Base-by-base conservation (phyloP, 495 filamentous ascomycete genomes). In the Aspergillus affinis region DNA sequence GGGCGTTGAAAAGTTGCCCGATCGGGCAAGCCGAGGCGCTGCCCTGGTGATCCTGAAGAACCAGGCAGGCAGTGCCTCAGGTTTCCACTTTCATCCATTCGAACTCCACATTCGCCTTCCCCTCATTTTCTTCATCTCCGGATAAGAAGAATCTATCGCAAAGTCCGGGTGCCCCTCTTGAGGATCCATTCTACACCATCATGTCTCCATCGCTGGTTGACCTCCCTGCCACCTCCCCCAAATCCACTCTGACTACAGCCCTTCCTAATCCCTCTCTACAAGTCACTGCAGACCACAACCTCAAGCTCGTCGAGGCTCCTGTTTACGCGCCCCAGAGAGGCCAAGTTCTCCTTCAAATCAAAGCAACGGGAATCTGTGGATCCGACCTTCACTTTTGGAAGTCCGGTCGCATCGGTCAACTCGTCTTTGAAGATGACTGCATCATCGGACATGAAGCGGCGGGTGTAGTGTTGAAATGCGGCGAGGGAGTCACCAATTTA, bases 301-400 rank as follows among this genome's bases (percentile, higher is more conserved):
- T 84, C 30, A 84, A 82, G 58, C 57, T 75, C 48, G 75, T 81
- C 6, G 75, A 83, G 20, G 80, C 79, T 8, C 82, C 82, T 13
- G 72, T 85, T 12, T 74, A 77, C 46, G 74, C 74, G 20, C 81
- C 82, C 0, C 59, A 71, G 8, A 64, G 58, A 18, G 81, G 77
- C 13, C 77, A 84, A 60, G 82, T 80, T 0, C 58, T 80, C 17
- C 61, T 83, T 18, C 81, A 83, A 19, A 71, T 83, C 27, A 82
- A 82, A 61, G 79, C 77, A 4, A 79, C 80, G 13, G 81, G 81
- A 27, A 74, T 73, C 65, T 83, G 81, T 66, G 81, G 73, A 18
- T 90, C 87, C 0, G 89, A 92, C 69, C 78, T 91, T 30, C 87
- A 88, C 61, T 92, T 91, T 73, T 92, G 89, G 79, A 88, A 88